Conservation (phyloP, 371 early-diverging fungal species). For the Phascolomyces articulosus region DNA sequence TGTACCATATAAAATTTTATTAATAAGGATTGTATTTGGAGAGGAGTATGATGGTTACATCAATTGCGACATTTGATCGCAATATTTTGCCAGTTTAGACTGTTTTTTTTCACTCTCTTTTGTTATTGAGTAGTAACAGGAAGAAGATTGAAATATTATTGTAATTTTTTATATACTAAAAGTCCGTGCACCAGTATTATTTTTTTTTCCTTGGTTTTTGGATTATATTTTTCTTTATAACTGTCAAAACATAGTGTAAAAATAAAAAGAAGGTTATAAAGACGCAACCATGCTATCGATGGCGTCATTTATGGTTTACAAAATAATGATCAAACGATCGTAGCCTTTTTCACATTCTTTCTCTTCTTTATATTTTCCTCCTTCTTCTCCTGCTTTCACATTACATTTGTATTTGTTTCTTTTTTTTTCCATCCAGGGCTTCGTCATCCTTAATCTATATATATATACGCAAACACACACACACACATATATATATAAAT, state of each 20-base stretch:
- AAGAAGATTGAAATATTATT: too few relatives aligned
- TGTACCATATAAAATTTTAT: too few relatives aligned
- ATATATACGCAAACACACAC: neutral
- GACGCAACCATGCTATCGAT: neutral
- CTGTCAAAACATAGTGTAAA: too few relatives aligned
- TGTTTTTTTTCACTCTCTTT: neutral
- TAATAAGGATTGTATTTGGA: too few relatives aligned
- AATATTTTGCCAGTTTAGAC: neutral
- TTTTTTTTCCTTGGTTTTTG: too few relatives aligned
- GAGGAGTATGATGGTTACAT: neutral
- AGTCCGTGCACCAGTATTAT: too few relatives aligned
- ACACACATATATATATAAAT: too few relatives aligned
- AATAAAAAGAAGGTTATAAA: too few relatives aligned
- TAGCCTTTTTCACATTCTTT: neutral
- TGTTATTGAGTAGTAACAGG: too few relatives aligned
- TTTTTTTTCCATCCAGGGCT: neutral
- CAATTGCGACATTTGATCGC: neutral
- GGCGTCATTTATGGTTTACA: slow-evolving; percentile 1
- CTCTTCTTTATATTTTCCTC: neutral
- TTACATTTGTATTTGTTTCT: neutral
- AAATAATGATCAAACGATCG: neutral
- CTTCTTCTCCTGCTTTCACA: neutral
- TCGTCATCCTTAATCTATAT: neutral
- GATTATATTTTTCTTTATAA: too few relatives aligned
- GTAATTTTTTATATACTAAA: too few relatives aligned